These are phyloP conservation scores for Ophiostoma sp. DNA, from an alignment of 2,329 filamentous ascomycete genomes.

Conservation along the genomic window DNA sequence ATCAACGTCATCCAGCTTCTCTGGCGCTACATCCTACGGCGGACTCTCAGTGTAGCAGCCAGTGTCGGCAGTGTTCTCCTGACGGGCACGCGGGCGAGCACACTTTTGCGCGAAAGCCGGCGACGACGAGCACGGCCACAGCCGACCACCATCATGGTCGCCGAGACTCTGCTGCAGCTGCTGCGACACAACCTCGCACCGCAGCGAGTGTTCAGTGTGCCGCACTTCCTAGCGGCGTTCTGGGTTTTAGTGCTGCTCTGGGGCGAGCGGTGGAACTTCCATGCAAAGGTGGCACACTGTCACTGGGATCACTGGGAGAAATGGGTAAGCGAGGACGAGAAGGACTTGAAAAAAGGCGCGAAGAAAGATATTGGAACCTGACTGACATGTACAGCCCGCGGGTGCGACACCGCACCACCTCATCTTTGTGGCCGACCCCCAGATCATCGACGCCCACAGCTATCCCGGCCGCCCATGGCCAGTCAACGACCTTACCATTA, in stretches of 20 bases:
- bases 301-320: slow-evolving; percentile 84
- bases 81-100: slow-evolving; percentile 20
- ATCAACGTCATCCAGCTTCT: slow-evolving; percentile 32
- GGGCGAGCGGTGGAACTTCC: slow-evolving; percentile 78
- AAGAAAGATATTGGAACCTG: slow-evolving; percentile 26
- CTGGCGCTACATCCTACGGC: slow-evolving; percentile 28
- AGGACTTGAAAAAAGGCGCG: background rate
- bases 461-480: slow-evolving; percentile 73
- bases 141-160: slow-evolving; percentile 29
- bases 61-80: slow-evolving; percentile 16
- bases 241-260: slow-evolving; percentile 78
- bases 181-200: slow-evolving; percentile 44
- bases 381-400: slow-evolving; percentile 54
- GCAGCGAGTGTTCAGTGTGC: slow-evolving; percentile 54
- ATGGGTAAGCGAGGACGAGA: slow-evolving; percentile 59
- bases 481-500: slow-evolving; percentile 47
- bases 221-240: slow-evolving; percentile 60
- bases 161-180: slow-evolving; percentile 27
- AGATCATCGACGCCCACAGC: slow-evolving; percentile 90
- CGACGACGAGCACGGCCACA: slow-evolving; percentile 6
- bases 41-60: background rate
- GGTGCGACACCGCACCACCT: slow-evolving; percentile 76
- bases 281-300: slow-evolving; percentile 63
- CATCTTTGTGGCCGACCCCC: slow-evolving; percentile 80
- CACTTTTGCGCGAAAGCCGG: slow-evolving; percentile 21